Conservation (phyloP, 108 stramenopile species). For the Pseudonitzschia pungens region DNA sequence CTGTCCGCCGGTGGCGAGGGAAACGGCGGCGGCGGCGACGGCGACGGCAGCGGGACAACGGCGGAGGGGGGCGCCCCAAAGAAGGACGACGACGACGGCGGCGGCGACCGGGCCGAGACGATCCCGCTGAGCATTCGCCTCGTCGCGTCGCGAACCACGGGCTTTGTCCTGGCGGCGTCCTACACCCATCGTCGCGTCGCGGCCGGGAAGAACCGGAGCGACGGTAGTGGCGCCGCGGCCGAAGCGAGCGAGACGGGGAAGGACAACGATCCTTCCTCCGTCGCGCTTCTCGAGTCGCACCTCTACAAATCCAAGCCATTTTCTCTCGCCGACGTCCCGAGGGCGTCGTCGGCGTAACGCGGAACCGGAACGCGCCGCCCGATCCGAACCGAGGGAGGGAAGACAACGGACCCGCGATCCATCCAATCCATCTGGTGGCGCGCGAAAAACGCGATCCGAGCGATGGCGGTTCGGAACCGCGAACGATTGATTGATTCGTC, state of each 20-base stretch:
- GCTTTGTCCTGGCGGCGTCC: slow-evolving; percentile 24
- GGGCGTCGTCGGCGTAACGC: no score
- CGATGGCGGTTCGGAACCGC: no score
- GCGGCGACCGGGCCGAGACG: slow-evolving; percentile 8
- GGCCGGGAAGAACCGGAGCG: background rate
- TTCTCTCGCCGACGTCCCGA: background rate
- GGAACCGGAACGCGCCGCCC: no score
- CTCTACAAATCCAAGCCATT: slow-evolving; percentile 33
- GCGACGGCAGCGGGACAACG: background rate
- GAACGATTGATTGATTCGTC: no score
- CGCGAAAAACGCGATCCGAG: no score
- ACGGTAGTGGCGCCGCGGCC: background rate
- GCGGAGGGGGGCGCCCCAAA: slow-evolving; percentile 4
- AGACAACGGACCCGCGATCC: no score
- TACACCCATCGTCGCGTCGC: slow-evolving; percentile 21
- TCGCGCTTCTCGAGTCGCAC: slow-evolving; percentile 25
- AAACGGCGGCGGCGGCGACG: background rate
- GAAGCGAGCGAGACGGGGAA: background rate
- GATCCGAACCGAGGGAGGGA: no score
- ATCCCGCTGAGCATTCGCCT: slow-evolving; percentile 25
- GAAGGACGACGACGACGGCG: slow-evolving; percentile 1
- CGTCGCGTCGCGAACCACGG: slow-evolving; percentile 13
- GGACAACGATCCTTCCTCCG: no score
- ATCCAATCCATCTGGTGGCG: no score
- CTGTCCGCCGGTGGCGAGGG: background rate